Evolutionary conservation across 2,329 filamentous ascomycete genomes (phyloP).

Genomic region (Penicillium sp.): DNA sequence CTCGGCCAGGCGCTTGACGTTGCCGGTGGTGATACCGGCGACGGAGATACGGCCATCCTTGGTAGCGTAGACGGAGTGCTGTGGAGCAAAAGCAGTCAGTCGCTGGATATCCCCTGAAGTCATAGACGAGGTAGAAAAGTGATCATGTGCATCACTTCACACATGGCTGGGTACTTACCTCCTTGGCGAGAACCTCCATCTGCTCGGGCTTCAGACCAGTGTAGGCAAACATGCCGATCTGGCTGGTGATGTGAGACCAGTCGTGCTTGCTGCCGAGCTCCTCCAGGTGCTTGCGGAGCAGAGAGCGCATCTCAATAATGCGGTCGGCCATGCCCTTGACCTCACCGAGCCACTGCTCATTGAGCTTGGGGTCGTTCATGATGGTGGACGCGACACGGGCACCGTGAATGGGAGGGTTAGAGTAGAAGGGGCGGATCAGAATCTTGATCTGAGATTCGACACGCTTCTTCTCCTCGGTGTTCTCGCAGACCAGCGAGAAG

Average conservation of each 20-base stretch:
- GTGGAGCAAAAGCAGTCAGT: constrained; percentile 10
- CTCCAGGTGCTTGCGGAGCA: constrained; percentile 92
- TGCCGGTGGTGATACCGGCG: constrained; percentile 45
- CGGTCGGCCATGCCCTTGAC: constrained; percentile 99
- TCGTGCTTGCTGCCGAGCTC: constrained; percentile 91
- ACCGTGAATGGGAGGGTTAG: constrained; percentile 94
- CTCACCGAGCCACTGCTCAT: constrained; percentile 91
- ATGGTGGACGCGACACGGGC: constrained; percentile 90
- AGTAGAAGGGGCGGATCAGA: constrained; percentile 92
- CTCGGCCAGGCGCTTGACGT: constrained; percentile 47
- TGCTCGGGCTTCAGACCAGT: constrained; percentile 85
- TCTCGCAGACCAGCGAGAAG: constrained; percentile 84
- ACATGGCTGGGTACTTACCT: constrained; percentile 46
- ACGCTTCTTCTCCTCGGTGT: constrained; percentile 85
- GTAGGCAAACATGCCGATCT: constrained; percentile 99
- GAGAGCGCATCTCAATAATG: constrained; percentile 95
- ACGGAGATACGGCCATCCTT: constrained; percentile 57
- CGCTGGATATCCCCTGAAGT: neutral
- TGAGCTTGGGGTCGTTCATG: constrained; percentile 74
- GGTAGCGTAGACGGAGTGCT: constrained; percentile 94
- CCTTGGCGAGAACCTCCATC: constrained; percentile 85
- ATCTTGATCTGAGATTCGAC: constrained; percentile 98
- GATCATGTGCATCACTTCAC: no score
- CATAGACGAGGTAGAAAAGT: neutral
- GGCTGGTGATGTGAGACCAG: constrained; percentile 97